Evolutionary conservation across 805 yeast genomes (phyloP).

Genomic region (Starmerella roubikii): DNA sequence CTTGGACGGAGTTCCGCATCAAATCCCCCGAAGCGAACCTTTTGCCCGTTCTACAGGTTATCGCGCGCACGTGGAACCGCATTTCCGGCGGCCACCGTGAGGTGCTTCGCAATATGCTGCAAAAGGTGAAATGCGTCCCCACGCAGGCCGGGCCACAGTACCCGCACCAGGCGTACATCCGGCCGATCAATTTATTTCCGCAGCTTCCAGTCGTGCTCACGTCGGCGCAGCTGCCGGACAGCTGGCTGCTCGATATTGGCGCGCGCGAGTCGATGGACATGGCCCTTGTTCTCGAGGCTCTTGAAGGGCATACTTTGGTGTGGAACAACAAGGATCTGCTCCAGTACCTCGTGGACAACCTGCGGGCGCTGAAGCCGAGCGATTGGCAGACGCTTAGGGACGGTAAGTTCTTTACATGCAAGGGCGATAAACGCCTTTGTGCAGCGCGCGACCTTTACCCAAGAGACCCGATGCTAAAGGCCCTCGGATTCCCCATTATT

Average conservation of each 20-base stretch:
- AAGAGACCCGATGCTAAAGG: slow-evolving; percentile 21
- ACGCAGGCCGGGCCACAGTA: slow-evolving; percentile 28
- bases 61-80: slow-evolving; percentile 22
- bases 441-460: slow-evolving; percentile 20
- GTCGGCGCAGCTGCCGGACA: slow-evolving; percentile 13
- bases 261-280: slow-evolving; percentile 30
- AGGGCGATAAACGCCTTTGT: neutral
- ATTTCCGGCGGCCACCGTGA: slow-evolving; percentile 6
- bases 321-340: slow-evolving; percentile 29
- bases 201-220: slow-evolving; percentile 25
- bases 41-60: slow-evolving; percentile 17
- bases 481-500: slow-evolving; percentile 23
- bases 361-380: slow-evolving; percentile 17
- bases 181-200: slow-evolving; percentile 26
- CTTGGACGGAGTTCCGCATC: slow-evolving; percentile 8
- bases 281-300: slow-evolving; percentile 26
- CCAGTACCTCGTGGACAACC: slow-evolving; percentile 24
- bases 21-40: neutral
- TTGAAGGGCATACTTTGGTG: slow-evolving; percentile 20
- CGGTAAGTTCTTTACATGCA: slow-evolving; percentile 23
- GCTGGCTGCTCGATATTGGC: slow-evolving; percentile 24
- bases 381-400: slow-evolving; percentile 25
- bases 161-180: slow-evolving; percentile 27
- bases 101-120: slow-evolving; percentile 12
- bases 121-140: slow-evolving; percentile 24